Percentiles rank a stretch among this genome's conserved stretches.
Conservation (phyloP, 768 basidiomycete genomes). For the Boletus coccyginus region DNA sequence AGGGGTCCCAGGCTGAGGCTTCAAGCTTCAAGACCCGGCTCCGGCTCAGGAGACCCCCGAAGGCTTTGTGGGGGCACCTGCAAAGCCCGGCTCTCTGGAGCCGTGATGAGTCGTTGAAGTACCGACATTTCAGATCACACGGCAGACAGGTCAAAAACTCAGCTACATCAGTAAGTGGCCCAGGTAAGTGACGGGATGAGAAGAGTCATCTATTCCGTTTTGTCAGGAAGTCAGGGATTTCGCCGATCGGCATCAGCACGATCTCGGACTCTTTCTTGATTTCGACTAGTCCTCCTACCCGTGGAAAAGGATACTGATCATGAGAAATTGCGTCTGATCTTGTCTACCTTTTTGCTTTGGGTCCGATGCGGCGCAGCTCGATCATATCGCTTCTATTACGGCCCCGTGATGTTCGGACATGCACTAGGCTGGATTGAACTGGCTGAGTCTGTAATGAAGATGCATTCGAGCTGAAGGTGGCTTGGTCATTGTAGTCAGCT, state of each 20-base stretch:
- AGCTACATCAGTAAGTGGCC: background rate
- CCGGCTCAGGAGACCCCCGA: no score
- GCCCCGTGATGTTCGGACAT: background rate
- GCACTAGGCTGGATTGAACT: background rate
- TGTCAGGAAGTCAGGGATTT: background rate
- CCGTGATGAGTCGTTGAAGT: background rate
- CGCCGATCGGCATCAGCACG: background rate
- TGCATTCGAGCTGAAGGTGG: background rate
- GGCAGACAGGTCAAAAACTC: background rate
- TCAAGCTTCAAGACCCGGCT: no score
- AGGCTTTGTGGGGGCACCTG: no score
- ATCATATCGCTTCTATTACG: background rate
- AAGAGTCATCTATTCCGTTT: background rate
- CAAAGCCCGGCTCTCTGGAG: no score
- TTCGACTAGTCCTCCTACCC: background rate
- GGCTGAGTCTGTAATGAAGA: no score
- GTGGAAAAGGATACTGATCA: background rate
- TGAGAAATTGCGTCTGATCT: background rate
- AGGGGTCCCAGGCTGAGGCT: no score
- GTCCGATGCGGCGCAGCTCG: background rate
- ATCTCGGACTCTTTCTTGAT: background rate
- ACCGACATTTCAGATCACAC: background rate
- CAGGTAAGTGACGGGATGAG: background rate
- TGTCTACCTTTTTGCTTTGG: background rate
- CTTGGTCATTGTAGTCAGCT: conserved; percentile 11